Base-by-base conservation (phyloP, 768 basidiomycete genomes). In the Phlebiopsis gigantea region DNA sequence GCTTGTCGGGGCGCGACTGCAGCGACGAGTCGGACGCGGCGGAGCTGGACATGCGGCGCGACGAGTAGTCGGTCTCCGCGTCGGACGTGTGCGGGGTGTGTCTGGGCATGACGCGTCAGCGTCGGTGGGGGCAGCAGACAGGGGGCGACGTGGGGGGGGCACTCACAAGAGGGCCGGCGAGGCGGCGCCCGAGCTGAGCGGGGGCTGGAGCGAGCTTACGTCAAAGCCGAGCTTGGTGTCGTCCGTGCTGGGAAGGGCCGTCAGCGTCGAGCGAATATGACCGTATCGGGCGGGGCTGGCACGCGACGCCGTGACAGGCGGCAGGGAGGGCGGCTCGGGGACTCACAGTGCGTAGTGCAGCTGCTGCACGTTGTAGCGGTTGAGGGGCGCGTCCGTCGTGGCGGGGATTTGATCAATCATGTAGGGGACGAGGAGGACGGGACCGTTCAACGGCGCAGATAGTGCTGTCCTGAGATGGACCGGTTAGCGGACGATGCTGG, bases 21-120 rank as follows among this genome's bases (percentile, higher is more conserved):
- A 77, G 72, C 68, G 75, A 79, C 72, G 77, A 79, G 71, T 90
- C 87, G 15, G 88, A 88, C 57, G 82, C 78, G 50, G 83, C 84
- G 61, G 85, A 88, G 68, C 80, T 78, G 71, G 89, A 90, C 89
- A 91, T 90, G 66, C 88, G 85, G 66, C 88, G 79, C 59, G 21
- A n/a, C 25, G 76, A 68, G 80, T 87, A 83, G 70, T 82, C 82
- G 61, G 81, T 65, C 69, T 79, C 82, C 59, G 76, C 63, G 46
- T 78, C 73, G 50, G 73, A 67, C 58, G 73, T 64, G 65, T 75
- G 58, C 26, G 58, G 58, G 77, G 67, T 53, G 55, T 49, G 53
- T 44, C 57, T 63, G 47, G 22, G 42, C 48, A 24, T 47, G 47
- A 25, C 62, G 50, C 25, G 54, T 34, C 22, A 47, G 41, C 24